phyloP scores from a whole-genome alignment of 202 grass and related monocot species.

The Saccharum hybrid region DNA sequence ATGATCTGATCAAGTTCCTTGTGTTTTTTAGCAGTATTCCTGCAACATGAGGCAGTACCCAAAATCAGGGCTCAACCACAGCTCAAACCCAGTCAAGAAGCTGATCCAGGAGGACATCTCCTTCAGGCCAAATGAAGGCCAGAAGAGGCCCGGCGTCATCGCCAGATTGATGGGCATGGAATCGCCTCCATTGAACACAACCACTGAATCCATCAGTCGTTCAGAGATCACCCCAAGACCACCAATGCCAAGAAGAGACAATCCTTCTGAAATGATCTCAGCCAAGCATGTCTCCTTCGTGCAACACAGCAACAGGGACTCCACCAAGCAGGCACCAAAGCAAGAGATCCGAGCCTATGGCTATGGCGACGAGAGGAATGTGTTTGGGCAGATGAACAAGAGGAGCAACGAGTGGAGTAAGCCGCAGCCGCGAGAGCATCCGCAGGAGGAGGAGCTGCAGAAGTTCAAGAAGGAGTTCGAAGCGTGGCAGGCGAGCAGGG shows the following conservation, averaged over 20 bases:
- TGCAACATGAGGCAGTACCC: slow-evolving; percentile 60
- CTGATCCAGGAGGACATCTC: slow-evolving; percentile 69
- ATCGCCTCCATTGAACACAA: slow-evolving; percentile 46
- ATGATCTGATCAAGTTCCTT: slow-evolving; percentile 39
- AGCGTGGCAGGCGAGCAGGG: slow-evolving; percentile 74
- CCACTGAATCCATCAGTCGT: slow-evolving; percentile 38
- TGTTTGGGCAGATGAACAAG: slow-evolving; percentile 37
- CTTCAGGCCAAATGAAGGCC: slow-evolving; percentile 47
- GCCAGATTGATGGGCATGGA: slow-evolving; percentile 99
- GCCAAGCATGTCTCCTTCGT: slow-evolving; percentile 54
- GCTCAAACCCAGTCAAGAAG: slow-evolving; percentile 52
- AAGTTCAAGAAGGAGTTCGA: slow-evolving; percentile 96
- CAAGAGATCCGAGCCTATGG: slow-evolving; percentile 40
- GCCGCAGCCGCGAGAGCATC: slow-evolving; percentile 71
- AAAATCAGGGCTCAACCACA: slow-evolving; percentile 44
- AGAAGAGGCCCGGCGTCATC: slow-evolving; percentile 75
- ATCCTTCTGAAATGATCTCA: slow-evolving; percentile 34
- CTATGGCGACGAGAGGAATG: slow-evolving; percentile 39
- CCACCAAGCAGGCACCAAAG: slow-evolving; percentile 30
- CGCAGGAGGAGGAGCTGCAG: slow-evolving; percentile 94
- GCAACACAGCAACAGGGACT: slow-evolving; percentile 47
- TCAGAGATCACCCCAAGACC: slow-evolving; percentile 22
- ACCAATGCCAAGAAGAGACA: slow-evolving; percentile 39
- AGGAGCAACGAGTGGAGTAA: slow-evolving; percentile 43
- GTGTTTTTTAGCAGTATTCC: slow-evolving; percentile 60